A percentile compares a stretch with the other conserved stretches of the same genome.
These are phyloP conservation scores for Apocynum venetum DNA, from an alignment of 257 asterid genomes.

Conservation along the genomic window DNA sequence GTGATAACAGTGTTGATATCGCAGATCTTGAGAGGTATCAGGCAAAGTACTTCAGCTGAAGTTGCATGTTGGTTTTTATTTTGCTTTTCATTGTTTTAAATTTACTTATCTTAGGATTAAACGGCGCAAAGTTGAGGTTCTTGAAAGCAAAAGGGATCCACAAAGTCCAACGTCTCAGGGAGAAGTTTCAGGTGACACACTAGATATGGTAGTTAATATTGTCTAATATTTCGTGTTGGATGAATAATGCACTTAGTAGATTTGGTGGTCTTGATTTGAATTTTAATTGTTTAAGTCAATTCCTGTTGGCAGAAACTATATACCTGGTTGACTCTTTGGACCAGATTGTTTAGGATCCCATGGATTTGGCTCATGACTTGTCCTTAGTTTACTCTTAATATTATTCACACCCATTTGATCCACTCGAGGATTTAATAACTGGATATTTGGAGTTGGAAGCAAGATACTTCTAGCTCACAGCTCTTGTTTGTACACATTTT, in stretches of 20 bases:
- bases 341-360: no score
- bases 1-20: constrained; percentile 18
- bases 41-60: neutral
- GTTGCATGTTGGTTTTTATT: neutral
- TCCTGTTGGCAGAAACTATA: neutral
- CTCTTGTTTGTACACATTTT: neutral
- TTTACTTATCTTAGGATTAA: constrained; percentile 47
- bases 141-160: constrained; percentile 25
- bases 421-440: neutral
- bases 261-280: neutral
- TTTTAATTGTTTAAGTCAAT: neutral
- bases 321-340: no score
- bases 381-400: no score
- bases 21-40: constrained; percentile 38
- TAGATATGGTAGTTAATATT: neutral
- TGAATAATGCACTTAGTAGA: neutral
- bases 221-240: neutral
- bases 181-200: constrained; percentile 35
- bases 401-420: no score
- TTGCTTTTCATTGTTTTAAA: constrained; percentile 6
- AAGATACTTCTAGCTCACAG: neutral
- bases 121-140: constrained; percentile 62
- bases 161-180: constrained; percentile 39
- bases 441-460: neutral
- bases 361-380: no score